phyloP scores from a whole-genome alignment of 169 alveolate genomes.

The Theileria annulata region DNA sequence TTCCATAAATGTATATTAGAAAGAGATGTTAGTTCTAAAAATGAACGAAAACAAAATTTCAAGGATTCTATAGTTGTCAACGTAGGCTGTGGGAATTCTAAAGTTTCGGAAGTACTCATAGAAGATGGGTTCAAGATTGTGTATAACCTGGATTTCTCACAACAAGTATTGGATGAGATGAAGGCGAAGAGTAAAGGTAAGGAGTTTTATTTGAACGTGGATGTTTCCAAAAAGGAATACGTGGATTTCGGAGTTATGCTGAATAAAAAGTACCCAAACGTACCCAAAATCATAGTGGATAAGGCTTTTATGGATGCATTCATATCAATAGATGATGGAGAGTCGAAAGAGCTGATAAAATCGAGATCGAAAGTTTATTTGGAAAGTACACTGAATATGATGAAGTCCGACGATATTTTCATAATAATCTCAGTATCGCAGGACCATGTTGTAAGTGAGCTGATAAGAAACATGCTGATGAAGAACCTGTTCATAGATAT shows the following conservation, averaged over 20 bases:
- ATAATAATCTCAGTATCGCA: slow-evolving; percentile 71
- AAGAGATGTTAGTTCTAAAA: neutral
- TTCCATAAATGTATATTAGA: slow-evolving; percentile 11
- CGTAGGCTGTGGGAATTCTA: slow-evolving; percentile 76
- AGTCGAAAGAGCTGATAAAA: slow-evolving; percentile 59
- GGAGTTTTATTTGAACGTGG: slow-evolving; percentile 63
- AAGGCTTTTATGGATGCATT: slow-evolving; percentile 79
- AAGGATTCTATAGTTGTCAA: slow-evolving; percentile 62
- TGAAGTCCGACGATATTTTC: slow-evolving; percentile 69
- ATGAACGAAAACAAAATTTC: slow-evolving; percentile 9
- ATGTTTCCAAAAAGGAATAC: slow-evolving; percentile 54
- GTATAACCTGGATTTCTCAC: slow-evolving; percentile 70
- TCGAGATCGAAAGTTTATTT: slow-evolving; percentile 68
- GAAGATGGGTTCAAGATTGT: slow-evolving; percentile 65
- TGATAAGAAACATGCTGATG: slow-evolving; percentile 66
- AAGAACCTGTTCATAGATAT: slow-evolving; percentile 67
- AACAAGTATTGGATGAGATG: slow-evolving; percentile 70
- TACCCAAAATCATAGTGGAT: slow-evolving; percentile 70
- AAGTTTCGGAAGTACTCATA: slow-evolving; percentile 58
- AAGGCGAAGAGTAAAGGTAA: slow-evolving; percentile 29
- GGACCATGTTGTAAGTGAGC: slow-evolving; percentile 69
- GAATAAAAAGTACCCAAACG: slow-evolving; percentile 27
- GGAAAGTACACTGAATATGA: slow-evolving; percentile 49
- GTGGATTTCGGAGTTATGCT: slow-evolving; percentile 35
- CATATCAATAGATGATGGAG: slow-evolving; percentile 68